Conservation (phyloP, 805 yeast species). For the Sporopachydermia lactativora region DNA sequence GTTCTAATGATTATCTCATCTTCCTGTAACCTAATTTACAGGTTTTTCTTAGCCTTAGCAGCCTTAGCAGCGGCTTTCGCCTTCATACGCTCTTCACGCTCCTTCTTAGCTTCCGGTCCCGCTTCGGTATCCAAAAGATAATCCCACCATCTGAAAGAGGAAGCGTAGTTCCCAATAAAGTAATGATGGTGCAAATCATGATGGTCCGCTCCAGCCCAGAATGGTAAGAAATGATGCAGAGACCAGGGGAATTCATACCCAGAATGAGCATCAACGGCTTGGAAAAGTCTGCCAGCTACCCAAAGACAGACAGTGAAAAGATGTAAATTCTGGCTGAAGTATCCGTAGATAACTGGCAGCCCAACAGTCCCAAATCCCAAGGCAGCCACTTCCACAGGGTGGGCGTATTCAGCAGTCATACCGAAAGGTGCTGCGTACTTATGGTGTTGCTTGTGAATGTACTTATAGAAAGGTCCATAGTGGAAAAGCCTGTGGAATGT, state of each 20-base stretch:
- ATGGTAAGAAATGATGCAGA: conserved; percentile 77
- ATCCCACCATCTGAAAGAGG: conserved; percentile 96
- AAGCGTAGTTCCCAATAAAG: conserved; percentile 90
- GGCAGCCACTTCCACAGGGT: conserved; percentile 83
- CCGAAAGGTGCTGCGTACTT: conserved; percentile 98
- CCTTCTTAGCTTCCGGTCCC: conserved; percentile 64
- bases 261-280: conserved; percentile 95
- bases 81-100: conserved; percentile 55
- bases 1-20: no score
- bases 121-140: conserved; percentile 78
- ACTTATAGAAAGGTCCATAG: conserved; percentile 76
- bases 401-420: conserved; percentile 93
- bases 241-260: conserved; percentile 99
- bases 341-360: conserved; percentile 76
- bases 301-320: conserved; percentile 79
- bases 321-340: conserved; percentile 64
- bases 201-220: conserved; percentile 98
- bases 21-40: no score
- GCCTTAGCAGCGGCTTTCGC: conserved; percentile 36
- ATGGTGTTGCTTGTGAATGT: conserved; percentile 95
- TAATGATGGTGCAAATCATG: conserved; percentile 96
- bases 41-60: conserved; percentile 14
- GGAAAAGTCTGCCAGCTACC: conserved; percentile 81
- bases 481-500: conserved; percentile 89
- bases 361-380: conserved; percentile 96